Evolutionary conservation across 2,329 filamentous ascomycete genomes (phyloP), one percentile per base, ranked within the genome.

Genomic region (Neurospora crassa): DNA sequence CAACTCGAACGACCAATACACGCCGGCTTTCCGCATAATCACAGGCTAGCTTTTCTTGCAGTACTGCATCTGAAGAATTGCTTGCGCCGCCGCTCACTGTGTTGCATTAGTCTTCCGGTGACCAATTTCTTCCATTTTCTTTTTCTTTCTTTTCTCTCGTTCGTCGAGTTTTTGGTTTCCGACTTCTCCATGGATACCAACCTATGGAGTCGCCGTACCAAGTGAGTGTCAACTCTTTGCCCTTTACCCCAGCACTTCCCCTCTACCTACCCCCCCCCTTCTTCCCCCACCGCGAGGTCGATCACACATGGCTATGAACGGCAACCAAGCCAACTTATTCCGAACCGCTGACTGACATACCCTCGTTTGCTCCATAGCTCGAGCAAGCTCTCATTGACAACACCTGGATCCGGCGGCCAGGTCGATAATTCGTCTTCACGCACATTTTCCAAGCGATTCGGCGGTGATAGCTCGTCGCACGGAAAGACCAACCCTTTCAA

Each of bases 301-400:
- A 67, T 29, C 29, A 24, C 20, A 63, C 53, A 34, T 63, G 29
- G 53, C 53, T 16, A 34, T 34, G 34, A 63, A 63, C 29, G 29
- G 53, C 10, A 63, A 34, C 18, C 29, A 63, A 34, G 29, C n/a
- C 24, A n/a, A 29, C 29, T 37, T 40, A 34, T 67, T 14, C 37
- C 20, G 29, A 70, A 24, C 41, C 34, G 69, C 6, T 70, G 45
- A 67, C 76, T 77, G 68, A 77, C 74, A 40, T 69, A 10, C 29
- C 68, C 14, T 59, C 70, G 37, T 24, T 42, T 67, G 43, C 74
- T 78, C 40, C 70, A 69, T 79, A 96, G 91, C 86, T 88, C 89
- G 82, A 92, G 89, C 87, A 98, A 97, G 86, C 91, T 97, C 82
- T 97, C 94, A 76, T 87, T 98, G 74, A 91, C 93, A 77, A 96